Conservation (phyloP, 2,329 filamentous ascomycete genomes). For the Hypomyces rosellus region DNA sequence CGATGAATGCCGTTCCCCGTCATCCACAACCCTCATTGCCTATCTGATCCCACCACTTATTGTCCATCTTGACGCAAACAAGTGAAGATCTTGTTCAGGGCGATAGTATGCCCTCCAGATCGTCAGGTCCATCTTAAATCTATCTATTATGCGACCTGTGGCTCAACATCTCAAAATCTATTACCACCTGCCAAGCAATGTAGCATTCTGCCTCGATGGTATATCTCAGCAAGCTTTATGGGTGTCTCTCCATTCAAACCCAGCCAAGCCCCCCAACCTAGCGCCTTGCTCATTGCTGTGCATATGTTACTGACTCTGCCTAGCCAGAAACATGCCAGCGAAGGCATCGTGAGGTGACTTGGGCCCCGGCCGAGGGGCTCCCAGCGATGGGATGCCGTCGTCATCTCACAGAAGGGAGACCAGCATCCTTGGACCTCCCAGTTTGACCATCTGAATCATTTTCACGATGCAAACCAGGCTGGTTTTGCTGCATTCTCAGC, state of each 20-base stretch:
- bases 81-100: slow-evolving; percentile 3
- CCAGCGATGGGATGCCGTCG: slow-evolving; percentile 8
- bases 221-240: neutral
- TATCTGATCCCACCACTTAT: neutral
- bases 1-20: neutral
- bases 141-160: neutral
- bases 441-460: neutral
- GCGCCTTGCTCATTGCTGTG: slow-evolving; percentile 4
- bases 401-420: slow-evolving; percentile 1
- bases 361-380: slow-evolving; percentile 4
- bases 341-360: slow-evolving; percentile 12
- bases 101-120: neutral
- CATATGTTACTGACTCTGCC: slow-evolving; percentile 11
- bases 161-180: neutral
- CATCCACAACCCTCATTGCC: neutral
- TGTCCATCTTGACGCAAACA: slow-evolving; percentile 10
- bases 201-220: neutral
- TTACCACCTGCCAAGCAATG: neutral
- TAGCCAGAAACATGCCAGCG: slow-evolving; percentile 6
- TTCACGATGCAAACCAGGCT: slow-evolving; percentile 3
- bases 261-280: neutral
- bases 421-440: neutral
- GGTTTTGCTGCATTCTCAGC: slow-evolving; percentile 1
- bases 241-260: neutral
- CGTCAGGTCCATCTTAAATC: neutral